Evolutionary conservation across 1,284 basidiomycete species (phyloP).

Genomic region (Trametes hirsuta): DNA sequence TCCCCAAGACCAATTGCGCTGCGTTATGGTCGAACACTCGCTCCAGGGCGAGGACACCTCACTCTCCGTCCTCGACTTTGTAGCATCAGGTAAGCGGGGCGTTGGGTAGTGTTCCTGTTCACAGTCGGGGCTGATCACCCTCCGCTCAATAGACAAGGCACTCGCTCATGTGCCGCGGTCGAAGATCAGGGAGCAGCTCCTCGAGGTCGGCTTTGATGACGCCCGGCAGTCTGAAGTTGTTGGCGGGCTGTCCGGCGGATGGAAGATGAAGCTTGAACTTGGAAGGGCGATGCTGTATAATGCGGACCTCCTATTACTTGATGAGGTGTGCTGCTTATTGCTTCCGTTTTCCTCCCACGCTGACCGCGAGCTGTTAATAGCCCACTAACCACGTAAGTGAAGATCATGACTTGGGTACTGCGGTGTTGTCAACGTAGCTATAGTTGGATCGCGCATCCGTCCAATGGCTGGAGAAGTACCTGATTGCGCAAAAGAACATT

Average conservation of each 20-base stretch:
- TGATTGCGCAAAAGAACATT: conserved; percentile 78
- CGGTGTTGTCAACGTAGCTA: conserved; percentile 21
- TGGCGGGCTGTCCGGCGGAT: conserved; percentile 93
- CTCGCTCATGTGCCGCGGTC: conserved; percentile 60
- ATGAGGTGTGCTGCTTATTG: conserved; percentile 59
- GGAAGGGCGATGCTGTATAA: conserved; percentile 96
- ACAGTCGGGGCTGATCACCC: not conserved
- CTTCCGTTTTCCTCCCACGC: not conserved
- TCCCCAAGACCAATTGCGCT: conserved; percentile 83
- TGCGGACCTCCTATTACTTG: conserved; percentile 91
- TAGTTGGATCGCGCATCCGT: conserved; percentile 91
- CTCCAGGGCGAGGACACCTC: conserved; percentile 92
- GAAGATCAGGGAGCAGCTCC: conserved; percentile 79
- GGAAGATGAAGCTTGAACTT: conserved; percentile 98
- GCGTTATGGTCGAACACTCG: conserved; percentile 96
- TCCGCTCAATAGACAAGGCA: conserved; percentile 53
- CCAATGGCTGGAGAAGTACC: conserved; percentile 92
- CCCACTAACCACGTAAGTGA: conserved; percentile 89
- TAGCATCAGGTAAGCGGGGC: conserved; percentile 68
- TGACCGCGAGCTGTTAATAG: conserved; percentile 43
- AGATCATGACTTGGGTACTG: conserved; percentile 8
- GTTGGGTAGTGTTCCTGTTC: conserved; percentile 11
- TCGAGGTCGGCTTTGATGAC: conserved; percentile 92
- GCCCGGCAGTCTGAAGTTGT: conserved; percentile 85
- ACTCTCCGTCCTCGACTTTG: conserved; percentile 85